phyloP scores from a whole-genome alignment of 768 basidiomycete genomes.

The Suillus lakei region DNA sequence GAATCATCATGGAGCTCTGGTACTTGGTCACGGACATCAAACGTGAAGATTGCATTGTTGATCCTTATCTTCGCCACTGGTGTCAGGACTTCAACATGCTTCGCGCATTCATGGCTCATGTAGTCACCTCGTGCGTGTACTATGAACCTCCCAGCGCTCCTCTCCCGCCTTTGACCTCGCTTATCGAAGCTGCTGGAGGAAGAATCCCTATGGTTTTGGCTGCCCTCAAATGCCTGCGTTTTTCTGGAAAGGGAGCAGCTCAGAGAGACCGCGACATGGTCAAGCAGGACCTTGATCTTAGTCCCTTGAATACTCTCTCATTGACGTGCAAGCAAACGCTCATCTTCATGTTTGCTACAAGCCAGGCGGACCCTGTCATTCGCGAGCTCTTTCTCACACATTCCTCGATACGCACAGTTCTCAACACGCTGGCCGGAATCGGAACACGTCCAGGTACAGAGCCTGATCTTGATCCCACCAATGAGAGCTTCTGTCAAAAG shows the following conservation, averaged over 20 bases:
- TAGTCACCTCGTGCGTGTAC: conserved; percentile 5
- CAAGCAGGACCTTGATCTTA: neutral
- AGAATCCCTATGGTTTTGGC: neutral
- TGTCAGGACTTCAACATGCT: conserved; percentile 4
- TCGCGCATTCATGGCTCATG: conserved; percentile 1
- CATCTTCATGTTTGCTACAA: conserved; percentile 1
- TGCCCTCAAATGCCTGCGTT: conserved; percentile 3
- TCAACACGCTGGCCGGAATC: neutral
- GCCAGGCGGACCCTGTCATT: neutral
- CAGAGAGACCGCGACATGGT: neutral
- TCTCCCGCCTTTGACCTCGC: conserved; percentile 2
- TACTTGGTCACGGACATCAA: neutral
- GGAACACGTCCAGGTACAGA: conserved; percentile 1
- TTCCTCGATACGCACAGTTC: neutral
- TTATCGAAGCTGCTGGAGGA: conserved; percentile 4
- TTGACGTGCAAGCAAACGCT: conserved; percentile 5
- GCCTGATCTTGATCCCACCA: neutral
- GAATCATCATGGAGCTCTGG: conserved; percentile 8
- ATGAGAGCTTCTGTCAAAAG: conserved; percentile 2
- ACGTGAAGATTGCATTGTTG: neutral
- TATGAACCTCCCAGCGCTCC: conserved; percentile 1
- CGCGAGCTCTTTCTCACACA: conserved; percentile 3
- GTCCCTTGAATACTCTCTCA: neutral
- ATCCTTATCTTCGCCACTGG: conserved; percentile 4
- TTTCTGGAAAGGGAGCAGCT: neutral